These are phyloP conservation scores for Gossypium australe DNA, from an alignment of 345 rosid genomes.

Conservation along the genomic window DNA sequence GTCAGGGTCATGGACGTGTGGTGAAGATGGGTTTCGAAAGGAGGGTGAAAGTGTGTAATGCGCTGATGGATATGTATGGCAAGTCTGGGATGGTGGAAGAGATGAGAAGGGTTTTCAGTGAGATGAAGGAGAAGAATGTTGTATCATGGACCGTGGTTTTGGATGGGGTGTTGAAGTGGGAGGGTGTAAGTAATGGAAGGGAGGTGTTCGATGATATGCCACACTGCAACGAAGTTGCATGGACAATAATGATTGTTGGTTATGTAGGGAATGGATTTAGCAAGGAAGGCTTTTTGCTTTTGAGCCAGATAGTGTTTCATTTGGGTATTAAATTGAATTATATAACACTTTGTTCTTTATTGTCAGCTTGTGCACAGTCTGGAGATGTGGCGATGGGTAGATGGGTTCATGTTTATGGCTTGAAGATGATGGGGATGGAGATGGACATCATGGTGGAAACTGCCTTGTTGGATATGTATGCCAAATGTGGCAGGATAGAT, in stretches of 20 bases:
- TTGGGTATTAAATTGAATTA: conserved; percentile 36
- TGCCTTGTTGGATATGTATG: conserved; percentile 81
- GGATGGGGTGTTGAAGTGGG: conserved; percentile 35
- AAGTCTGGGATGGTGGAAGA: conserved; percentile 50
- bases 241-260: conserved; percentile 66
- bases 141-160: conserved; percentile 71
- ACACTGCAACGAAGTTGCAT: conserved; percentile 60
- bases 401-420: conserved; percentile 69
- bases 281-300: conserved; percentile 38
- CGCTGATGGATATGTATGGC: conserved; percentile 62
- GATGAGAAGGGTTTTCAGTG: conserved; percentile 27
- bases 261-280: conserved; percentile 60
- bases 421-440: conserved; percentile 48
- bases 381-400: conserved; percentile 57
- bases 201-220: conserved; percentile 54
- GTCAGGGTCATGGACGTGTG: conserved; percentile 53
- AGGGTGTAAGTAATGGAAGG: conserved; percentile 3
- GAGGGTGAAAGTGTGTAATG: conserved; percentile 46
- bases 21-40: conserved; percentile 45
- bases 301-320: conserved; percentile 41
- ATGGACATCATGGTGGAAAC: conserved; percentile 57
- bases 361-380: conserved; percentile 63
- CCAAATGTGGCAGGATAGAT: conserved; percentile 64
- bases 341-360: conserved; percentile 58
- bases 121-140: conserved; percentile 47